Base-by-base conservation (phyloP, 164 flowering plant genomes). In the Echeveria elegans region DNA sequence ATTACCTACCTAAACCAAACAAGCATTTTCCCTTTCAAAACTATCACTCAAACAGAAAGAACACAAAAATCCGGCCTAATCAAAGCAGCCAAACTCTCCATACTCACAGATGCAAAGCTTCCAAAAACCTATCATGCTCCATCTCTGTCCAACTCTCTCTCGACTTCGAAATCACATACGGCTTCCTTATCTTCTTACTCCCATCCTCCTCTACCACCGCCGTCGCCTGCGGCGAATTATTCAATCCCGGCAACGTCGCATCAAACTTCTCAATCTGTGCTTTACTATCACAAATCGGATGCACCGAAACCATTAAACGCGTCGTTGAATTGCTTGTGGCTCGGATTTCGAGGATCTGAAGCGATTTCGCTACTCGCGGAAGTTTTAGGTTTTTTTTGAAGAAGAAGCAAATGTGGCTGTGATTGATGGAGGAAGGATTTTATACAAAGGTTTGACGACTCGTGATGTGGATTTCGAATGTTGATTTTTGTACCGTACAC, bases 121-220 rank as follows among this genome's bases (percentile, higher is more conserved):
- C 83, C 6, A 82, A 75, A 69, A 85, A 85, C 80, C 81, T 85
- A 72, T 85, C 89, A 66, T 83, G 89, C 76, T 85, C 86, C 31
- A 78, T 81, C n/a, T 82, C 86, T 3, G 80, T 81, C 88, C 89
- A 85, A 79, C 81, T 85, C 79, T 85, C 86, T 70, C 89, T 75
- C 60, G 89, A 85, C 75, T 85, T 85, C 40, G 86, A 82, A 29
- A 85, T 83, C 12, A 85, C 83, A 53, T 85, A 85, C 1, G 86
- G 85, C 71, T 85, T 85, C 69, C 89, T 75, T 38, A 80, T 68
- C 81, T 85, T 85, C 89, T 77, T 85, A 50, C 56, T 50, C 56
- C n/a, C 21, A n/a, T n/a, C 28, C 24, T 50, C 56, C 56, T 12
- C 56, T 0, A 15, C 50, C 50, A 45, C 19, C n/a, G n/a, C 1